Percentiles rank a stretch among this genome's conserved stretches.
These are phyloP conservation scores for Colletotrichum shisoi DNA, from an alignment of 2,329 filamentous ascomycete genomes.

Conservation along the genomic window DNA sequence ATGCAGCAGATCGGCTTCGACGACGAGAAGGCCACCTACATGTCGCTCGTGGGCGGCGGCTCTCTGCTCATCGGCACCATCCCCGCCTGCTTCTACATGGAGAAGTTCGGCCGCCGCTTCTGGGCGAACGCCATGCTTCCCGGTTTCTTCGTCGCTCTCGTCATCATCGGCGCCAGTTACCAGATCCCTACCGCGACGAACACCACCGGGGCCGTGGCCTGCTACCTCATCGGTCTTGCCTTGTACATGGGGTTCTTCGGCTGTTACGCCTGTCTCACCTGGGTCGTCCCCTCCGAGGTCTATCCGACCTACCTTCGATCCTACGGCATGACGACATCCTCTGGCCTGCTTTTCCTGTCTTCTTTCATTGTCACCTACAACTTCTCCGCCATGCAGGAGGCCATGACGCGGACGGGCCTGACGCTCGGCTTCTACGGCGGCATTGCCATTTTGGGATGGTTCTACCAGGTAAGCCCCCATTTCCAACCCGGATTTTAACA, in stretches of 20 bases:
- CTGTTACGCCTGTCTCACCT: slow-evolving; percentile 69
- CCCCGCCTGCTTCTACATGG: slow-evolving; percentile 74
- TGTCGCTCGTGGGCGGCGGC: slow-evolving; percentile 76
- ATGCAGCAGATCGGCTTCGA: slow-evolving; percentile 75
- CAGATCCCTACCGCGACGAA: slow-evolving; percentile 59
- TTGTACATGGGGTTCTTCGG: slow-evolving; percentile 75
- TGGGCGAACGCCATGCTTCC: slow-evolving; percentile 78
- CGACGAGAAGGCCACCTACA: slow-evolving; percentile 70
- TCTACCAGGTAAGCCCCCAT: slow-evolving; percentile 62
- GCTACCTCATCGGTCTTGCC: slow-evolving; percentile 73
- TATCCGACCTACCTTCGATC: slow-evolving; percentile 76
- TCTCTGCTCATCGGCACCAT: slow-evolving; percentile 72
- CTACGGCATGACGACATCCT: slow-evolving; percentile 77
- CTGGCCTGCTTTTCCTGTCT: slow-evolving; percentile 72
- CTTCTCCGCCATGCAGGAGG: slow-evolving; percentile 73
- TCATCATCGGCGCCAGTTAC: slow-evolving; percentile 72
- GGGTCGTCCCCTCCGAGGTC: slow-evolving; percentile 73
- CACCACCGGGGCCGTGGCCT: slow-evolving; percentile 59
- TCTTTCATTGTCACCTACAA: slow-evolving; percentile 80
- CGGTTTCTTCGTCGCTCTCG: slow-evolving; percentile 73
- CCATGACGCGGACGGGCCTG: slow-evolving; percentile 72
- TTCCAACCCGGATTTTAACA: too few relatives aligned
- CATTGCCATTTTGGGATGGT: slow-evolving; percentile 73
- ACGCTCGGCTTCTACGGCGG: slow-evolving; percentile 77
- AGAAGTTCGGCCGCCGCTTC: slow-evolving; percentile 74